A percentile compares a stretch with the other conserved stretches of the same genome.
phyloP scores from a whole-genome alignment of 2,329 filamentous ascomycete species.

The Tolypocladium ophioglossoides region DNA sequence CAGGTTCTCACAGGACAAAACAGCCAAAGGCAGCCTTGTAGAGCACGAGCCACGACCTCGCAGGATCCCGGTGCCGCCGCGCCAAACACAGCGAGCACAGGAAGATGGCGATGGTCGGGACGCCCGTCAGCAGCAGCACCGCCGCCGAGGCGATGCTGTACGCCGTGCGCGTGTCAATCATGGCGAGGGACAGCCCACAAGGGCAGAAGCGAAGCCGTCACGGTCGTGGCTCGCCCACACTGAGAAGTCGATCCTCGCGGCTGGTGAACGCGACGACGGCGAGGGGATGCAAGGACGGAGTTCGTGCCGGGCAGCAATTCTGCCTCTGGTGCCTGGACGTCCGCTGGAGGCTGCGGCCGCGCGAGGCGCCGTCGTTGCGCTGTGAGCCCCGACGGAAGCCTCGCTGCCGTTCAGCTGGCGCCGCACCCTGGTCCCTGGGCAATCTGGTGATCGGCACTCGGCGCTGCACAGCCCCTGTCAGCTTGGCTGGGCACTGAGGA shows the following conservation, averaged over 20 bases:
- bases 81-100: conserved; percentile 11
- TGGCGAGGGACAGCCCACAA: no score
- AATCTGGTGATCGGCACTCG: no score
- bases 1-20: conserved; percentile 12
- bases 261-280: not conserved
- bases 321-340: no score
- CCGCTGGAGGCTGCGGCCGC: no score
- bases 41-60: conserved; percentile 11
- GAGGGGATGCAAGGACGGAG: not conserved
- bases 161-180: not conserved
- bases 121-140: conserved; percentile 5
- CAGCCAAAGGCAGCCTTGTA: conserved; percentile 13
- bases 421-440: no score
- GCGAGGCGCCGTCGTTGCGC: no score
- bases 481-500: no score
- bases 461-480: no score
- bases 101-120: conserved; percentile 11
- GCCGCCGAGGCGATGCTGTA: not conserved
- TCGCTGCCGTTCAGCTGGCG: no score
- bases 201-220: not conserved
- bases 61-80: conserved; percentile 11
- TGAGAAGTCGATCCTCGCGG: no score
- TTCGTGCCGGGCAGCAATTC: not conserved
- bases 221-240: not conserved
- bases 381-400: no score